A percentile compares a stretch with the other conserved stretches of the same genome.
These are phyloP conservation scores for Lodderomyces oxycetoniae DNA, from an alignment of 1,139 yeast species.

Conservation along the genomic window DNA sequence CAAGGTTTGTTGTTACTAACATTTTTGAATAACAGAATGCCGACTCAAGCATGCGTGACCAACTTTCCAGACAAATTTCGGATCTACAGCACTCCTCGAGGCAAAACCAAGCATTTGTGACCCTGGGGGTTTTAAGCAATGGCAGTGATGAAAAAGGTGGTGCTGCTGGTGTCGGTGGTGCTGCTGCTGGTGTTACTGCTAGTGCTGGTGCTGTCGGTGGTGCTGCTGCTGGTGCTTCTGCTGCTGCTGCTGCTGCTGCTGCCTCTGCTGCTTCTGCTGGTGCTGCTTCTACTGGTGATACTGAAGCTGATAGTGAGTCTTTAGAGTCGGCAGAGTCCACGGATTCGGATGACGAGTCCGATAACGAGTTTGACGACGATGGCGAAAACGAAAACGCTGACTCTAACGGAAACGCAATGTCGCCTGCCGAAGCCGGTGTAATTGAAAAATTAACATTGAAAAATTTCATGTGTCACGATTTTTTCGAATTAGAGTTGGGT, in stretches of 20 bases:
- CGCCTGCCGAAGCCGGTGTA: constrained; percentile 48
- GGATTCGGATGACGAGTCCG: background rate
- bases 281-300: background rate
- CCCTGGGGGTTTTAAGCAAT: too few relatives aligned
- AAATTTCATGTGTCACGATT: constrained; percentile 82
- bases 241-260: background rate
- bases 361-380: constrained; percentile 1
- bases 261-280: background rate
- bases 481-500: constrained; percentile 71
- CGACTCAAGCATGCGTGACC: too few relatives aligned
- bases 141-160: too few relatives aligned
- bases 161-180: constrained; percentile 1
- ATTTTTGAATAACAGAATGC: too few relatives aligned
- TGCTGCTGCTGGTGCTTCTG: constrained; percentile 1
- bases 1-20: too few relatives aligned
- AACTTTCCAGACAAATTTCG: too few relatives aligned
- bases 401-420: constrained; percentile 4
- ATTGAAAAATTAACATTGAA: constrained; percentile 53
- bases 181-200: background rate
- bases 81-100: too few relatives aligned
- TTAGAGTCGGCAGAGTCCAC: too few relatives aligned
- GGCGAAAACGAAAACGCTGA: constrained; percentile 4
- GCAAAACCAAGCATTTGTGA: too few relatives aligned
- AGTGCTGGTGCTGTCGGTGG: background rate
- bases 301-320: constrained; percentile 1